phyloP scores from a whole-genome alignment of 768 basidiomycete genomes.

The Mycena alexandri region DNA sequence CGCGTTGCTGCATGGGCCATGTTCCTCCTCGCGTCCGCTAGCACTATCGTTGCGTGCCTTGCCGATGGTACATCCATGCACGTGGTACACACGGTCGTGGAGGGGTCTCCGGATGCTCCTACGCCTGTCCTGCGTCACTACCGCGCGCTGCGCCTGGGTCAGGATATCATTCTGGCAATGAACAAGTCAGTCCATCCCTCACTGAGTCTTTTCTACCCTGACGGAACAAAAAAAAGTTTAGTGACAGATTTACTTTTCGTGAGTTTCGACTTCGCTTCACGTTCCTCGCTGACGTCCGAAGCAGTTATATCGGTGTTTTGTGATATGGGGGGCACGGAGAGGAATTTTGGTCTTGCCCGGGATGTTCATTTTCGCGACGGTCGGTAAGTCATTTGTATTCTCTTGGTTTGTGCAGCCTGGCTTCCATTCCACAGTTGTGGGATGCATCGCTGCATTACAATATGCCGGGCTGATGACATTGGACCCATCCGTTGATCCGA shows the following conservation, averaged over 20 bases:
- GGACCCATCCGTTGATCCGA: conserved; percentile 1
- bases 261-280: not conserved
- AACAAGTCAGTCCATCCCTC: conserved; percentile 18
- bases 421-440: not conserved
- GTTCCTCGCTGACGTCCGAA: not conserved
- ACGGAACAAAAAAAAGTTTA: conserved; percentile 1
- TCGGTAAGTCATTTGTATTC: conserved; percentile 4
- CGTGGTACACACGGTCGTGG: conserved; percentile 15
- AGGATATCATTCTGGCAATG: conserved; percentile 20
- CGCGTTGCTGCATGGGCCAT: conserved; percentile 27
- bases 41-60: not conserved
- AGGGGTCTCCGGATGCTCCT: not conserved
- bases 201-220: not conserved
- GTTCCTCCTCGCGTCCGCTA: conserved; percentile 9
- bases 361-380: conserved; percentile 6
- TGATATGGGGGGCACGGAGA: conserved; percentile 27
- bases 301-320: conserved; percentile 25
- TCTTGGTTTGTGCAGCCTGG: not conserved
- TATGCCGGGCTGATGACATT: conserved; percentile 6
- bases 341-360: conserved; percentile 6
- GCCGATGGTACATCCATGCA: conserved; percentile 14
- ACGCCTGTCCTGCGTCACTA: conserved; percentile 3
- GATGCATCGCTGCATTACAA: conserved; percentile 11
- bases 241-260: conserved; percentile 26
- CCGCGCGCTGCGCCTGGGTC: conserved; percentile 13